A percentile compares a stretch with the other conserved stretches of the same genome.
Evolutionary conservation across 108 stramenopile genomes (phyloP).

Genomic region (Asterionellopsis glacialis): DNA sequence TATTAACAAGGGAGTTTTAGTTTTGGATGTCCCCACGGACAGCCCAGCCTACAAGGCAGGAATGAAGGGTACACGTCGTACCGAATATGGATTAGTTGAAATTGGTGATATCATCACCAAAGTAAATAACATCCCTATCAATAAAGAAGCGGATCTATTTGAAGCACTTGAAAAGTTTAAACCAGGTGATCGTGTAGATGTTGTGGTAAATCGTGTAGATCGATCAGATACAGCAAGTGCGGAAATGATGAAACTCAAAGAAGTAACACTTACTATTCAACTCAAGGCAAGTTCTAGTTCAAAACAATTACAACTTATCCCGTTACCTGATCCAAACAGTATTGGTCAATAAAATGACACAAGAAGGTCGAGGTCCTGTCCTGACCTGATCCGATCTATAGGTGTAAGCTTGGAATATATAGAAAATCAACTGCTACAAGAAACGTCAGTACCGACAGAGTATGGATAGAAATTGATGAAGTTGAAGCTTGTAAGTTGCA

Average conservation of each 20-base stretch:
- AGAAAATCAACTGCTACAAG: no score
- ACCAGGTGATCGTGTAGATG: slow-evolving; percentile 78
- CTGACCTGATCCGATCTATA: no score
- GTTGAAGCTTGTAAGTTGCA: no score
- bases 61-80: slow-evolving; percentile 60
- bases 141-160: slow-evolving; percentile 88
- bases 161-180: slow-evolving; percentile 76
- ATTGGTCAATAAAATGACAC: not conserved
- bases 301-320: not conserved
- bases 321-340: not conserved
- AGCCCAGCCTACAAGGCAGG: slow-evolving; percentile 68
- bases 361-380: no score
- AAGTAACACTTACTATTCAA: slow-evolving; percentile 6
- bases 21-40: slow-evolving; percentile 84
- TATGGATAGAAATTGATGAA: no score
- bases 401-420: no score
- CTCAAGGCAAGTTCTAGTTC: slow-evolving; percentile 9
- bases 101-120: slow-evolving; percentile 92
- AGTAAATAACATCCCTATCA: slow-evolving; percentile 62
- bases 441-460: no score
- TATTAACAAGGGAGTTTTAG: slow-evolving; percentile 83
- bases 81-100: slow-evolving; percentile 71
- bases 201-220: slow-evolving; percentile 65
- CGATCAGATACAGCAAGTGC: not conserved
- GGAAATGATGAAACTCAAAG: slow-evolving; percentile 1